Evolutionary conservation across 2,329 filamentous ascomycete genomes (phyloP).

Genomic region (Monosporascus ibericus): DNA sequence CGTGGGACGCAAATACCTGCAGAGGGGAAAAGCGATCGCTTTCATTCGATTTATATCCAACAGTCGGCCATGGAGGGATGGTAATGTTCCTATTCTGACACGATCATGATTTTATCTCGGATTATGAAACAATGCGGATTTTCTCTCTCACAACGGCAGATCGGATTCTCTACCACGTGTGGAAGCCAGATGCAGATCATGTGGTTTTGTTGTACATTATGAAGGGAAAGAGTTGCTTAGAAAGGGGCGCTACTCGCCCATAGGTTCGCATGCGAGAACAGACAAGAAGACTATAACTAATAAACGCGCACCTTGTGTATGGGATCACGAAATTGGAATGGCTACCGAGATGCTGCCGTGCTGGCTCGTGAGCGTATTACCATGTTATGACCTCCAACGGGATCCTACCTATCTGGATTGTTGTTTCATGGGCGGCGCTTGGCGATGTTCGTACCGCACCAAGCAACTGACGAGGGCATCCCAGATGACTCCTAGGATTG

Average conservation of each 20-base stretch:
- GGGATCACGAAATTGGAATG: neutral
- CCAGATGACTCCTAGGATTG: too few species aligned
- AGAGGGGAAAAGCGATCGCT: slow-evolving; percentile 18
- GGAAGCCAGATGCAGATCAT: neutral
- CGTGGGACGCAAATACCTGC: slow-evolving; percentile 24
- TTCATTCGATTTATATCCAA: slow-evolving; percentile 14
- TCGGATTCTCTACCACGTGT: neutral
- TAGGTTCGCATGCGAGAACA: neutral
- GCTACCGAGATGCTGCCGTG: neutral
- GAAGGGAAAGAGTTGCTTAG: neutral
- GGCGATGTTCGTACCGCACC: too few species aligned
- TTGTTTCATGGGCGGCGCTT: too few species aligned
- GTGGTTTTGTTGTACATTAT: neutral
- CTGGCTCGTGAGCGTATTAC: neutral
- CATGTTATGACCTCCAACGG: neutral
- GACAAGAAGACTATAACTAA: neutral
- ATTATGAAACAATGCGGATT: neutral
- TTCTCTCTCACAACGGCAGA: neutral
- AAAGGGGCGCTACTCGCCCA: neutral
- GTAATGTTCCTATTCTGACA: slow-evolving; percentile 12
- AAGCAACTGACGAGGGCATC: too few species aligned
- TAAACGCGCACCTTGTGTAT: neutral
- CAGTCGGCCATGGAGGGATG: slow-evolving; percentile 13
- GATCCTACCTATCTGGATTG: neutral
- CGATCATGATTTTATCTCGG: neutral